Evolutionary conservation across 2,329 filamentous ascomycete species (phyloP), one percentile per base, ranked within the genome.

Genomic region (Nannizzia gypsea): DNA sequence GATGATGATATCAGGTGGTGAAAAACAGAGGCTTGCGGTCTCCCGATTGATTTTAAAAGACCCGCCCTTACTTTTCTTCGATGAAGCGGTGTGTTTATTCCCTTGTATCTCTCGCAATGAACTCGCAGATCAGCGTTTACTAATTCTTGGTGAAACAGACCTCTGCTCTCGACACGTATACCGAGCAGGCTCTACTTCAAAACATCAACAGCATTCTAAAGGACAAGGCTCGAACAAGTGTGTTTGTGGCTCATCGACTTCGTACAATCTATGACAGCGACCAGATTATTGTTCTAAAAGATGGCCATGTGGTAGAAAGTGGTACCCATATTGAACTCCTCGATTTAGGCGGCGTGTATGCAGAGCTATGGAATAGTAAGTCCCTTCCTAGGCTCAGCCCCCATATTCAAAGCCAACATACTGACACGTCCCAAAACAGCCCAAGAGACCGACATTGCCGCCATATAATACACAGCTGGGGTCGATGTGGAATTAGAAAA

Each of bases 1-100:
- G 1, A 86, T 96, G 83, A 96, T 96, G 91, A 96, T 96, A 50
- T 95, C 89, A 0, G 91, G 89, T 1, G 91, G 91, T 34, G 92
- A 96, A 76, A 96, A 96, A 74, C 91, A 96, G 74, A 83, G 91
- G 2, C 77, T 96, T 9, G 92, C 92, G 0, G 84, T 96, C 24
- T 89, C 88, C 26, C 80, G 91, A 48, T 72, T 96, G 42, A 81
- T 96, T 1, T 79, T 96, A 61, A 96, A 96, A 72, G 89, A 96
- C 65, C 90, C 91, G 2, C 89, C 90, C 1, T 75, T 96, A 28
- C 77, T 96, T 0, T 96, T 96, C 80, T 96, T 96, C 67, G 91
- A 96, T 66, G 91, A 96, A 78, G 92, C 91, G 55, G 80, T 82
- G 75, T 66, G 80, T 77, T 22, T 9, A 54, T 2, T 24, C n/a